A percentile compares a stretch with the other conserved stretches of the same genome.
These are phyloP conservation scores for Helianthus tuberosus DNA, from an alignment of 129 eudicot species.

Conservation along the genomic window DNA sequence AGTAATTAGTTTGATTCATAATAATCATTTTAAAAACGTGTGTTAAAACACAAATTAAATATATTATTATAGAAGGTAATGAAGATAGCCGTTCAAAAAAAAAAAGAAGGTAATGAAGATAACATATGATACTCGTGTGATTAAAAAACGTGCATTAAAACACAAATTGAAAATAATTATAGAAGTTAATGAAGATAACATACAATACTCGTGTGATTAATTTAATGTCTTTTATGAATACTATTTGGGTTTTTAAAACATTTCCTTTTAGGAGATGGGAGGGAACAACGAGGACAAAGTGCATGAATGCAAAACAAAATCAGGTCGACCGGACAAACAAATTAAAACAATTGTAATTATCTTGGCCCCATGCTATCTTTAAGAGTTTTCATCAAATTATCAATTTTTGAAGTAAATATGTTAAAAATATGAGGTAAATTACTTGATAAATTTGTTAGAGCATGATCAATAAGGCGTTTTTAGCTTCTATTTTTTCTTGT, in stretches of 20 bases:
- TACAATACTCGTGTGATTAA: not conserved
- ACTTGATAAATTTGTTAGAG: no score
- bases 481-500: no score
- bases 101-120: not conserved
- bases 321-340: slow-evolving; percentile 4
- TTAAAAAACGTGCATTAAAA: not conserved
- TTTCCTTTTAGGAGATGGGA: not conserved
- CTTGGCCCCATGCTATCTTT: not conserved
- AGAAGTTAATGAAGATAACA: not conserved
- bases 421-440: not conserved
- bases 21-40: not conserved
- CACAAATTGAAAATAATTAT: not conserved
- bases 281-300: slow-evolving; percentile 4
- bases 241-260: not conserved
- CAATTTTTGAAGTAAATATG: not conserved
- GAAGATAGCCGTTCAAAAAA: no score
- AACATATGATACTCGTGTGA: not conserved
- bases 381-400: not conserved
- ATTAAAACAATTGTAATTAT: not conserved
- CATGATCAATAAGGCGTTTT: no score
- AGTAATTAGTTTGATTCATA: not conserved
- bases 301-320: not conserved
- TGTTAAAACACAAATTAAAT: not conserved
- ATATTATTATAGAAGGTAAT: not conserved
- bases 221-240: not conserved